phyloP scores from a whole-genome alignment of 768 basidiomycete genomes.

The Scleroderma citrinum region DNA sequence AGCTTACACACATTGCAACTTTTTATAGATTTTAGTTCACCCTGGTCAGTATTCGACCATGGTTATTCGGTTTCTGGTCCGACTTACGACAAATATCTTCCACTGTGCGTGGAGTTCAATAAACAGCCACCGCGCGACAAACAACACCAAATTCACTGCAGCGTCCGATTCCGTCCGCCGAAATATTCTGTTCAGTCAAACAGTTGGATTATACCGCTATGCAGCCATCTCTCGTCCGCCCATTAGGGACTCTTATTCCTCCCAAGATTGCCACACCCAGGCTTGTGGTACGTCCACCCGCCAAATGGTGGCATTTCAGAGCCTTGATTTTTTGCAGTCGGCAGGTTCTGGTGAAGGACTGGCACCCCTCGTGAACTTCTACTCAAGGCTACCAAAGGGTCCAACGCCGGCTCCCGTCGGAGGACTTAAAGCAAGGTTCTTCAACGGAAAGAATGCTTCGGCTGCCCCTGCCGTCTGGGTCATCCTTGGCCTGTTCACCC shows the following conservation, averaged over 20 bases:
- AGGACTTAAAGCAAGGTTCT: slow-evolving; percentile 78
- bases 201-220: slow-evolving; percentile 35
- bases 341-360: slow-evolving; percentile 79
- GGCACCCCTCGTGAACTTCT: slow-evolving; percentile 85
- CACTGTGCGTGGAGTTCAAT: too few relatives aligned
- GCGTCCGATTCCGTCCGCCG: not conserved
- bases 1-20: too few relatives aligned
- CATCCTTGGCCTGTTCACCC: slow-evolving; percentile 60
- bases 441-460: slow-evolving; percentile 82
- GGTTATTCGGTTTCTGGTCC: too few relatives aligned
- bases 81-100: too few relatives aligned
- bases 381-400: slow-evolving; percentile 95
- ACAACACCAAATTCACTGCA: not conserved
- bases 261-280: slow-evolving; percentile 93
- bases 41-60: too few relatives aligned
- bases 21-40: too few relatives aligned
- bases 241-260: slow-evolving; percentile 80
- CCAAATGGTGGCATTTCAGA: not conserved
- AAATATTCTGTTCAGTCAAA: not conserved
- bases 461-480: slow-evolving; percentile 59
- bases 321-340: slow-evolving; percentile 43
- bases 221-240: slow-evolving; percentile 79
- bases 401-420: slow-evolving; percentile 51
- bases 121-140: not conserved
- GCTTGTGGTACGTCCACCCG: slow-evolving; percentile 54